phyloP scores from a whole-genome alignment of 2,329 filamentous ascomycete genomes.

The Fonsecaea nubica region DNA sequence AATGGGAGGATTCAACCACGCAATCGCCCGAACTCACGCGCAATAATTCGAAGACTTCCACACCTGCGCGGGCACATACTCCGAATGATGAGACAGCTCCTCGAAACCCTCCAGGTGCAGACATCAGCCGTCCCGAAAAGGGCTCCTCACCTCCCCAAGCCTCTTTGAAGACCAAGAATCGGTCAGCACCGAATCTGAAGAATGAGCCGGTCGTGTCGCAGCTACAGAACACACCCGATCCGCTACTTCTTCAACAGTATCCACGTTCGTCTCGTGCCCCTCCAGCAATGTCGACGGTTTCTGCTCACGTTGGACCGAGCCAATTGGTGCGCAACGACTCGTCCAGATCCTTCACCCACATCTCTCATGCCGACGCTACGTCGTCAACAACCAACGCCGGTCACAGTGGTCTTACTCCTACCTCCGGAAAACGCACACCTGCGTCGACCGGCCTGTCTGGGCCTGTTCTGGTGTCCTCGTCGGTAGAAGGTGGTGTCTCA shows the following conservation, averaged over 20 bases:
- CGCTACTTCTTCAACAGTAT: conserved; percentile 40
- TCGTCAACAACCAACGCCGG: conserved; percentile 44
- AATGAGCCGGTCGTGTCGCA: conserved; percentile 20
- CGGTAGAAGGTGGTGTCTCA: conserved; percentile 56
- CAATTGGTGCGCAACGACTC: conserved; percentile 38
- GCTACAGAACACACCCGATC: conserved; percentile 32
- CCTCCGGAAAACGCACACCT: conserved; percentile 45
- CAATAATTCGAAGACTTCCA: conserved; percentile 49
- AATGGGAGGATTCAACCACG: conserved; percentile 57
- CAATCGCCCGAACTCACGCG: conserved; percentile 56
- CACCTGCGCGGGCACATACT: conserved; percentile 33
- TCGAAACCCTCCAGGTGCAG: conserved; percentile 18
- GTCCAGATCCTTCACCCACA: conserved; percentile 39
- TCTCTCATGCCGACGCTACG: conserved; percentile 46
- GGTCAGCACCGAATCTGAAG: conserved; percentile 37
- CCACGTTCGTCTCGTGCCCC: conserved; percentile 53
- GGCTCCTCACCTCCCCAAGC: conserved; percentile 35
- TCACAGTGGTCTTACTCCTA: conserved; percentile 24
- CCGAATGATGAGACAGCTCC: conserved; percentile 31
- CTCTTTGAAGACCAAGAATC: conserved; percentile 31
- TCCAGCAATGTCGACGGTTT: conserved; percentile 57
- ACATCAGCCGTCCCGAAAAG: conserved; percentile 11
- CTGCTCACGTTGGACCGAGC: conserved; percentile 51
- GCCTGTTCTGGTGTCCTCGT: conserved; percentile 50
- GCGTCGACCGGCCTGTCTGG: conserved; percentile 41